phyloP scores from a whole-genome alignment of 441 rosid species.

The Cnidoscolus chayamansa region DNA sequence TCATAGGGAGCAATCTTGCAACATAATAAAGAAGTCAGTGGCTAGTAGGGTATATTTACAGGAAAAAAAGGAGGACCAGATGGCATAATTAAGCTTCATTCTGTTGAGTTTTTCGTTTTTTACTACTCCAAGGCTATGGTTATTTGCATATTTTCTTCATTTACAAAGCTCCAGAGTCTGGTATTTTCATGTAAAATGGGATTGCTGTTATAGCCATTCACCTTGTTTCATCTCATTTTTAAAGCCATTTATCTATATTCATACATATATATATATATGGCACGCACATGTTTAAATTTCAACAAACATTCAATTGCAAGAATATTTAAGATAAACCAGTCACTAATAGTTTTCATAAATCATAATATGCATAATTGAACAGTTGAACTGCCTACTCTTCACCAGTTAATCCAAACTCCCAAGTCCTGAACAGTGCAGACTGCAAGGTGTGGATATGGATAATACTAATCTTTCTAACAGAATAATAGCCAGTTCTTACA shows the following conservation, averaged over 20 bases:
- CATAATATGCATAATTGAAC: not conserved
- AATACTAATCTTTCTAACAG: not conserved
- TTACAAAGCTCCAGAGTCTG: not conserved
- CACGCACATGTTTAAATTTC: no score
- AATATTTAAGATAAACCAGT: not conserved
- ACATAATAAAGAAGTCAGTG: not conserved
- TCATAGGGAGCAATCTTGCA: constrained; percentile 86
- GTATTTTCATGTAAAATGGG: not conserved
- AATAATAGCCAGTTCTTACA: not conserved
- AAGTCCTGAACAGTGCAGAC: not conserved
- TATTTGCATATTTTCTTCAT: not conserved
- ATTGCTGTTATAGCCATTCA: not conserved
- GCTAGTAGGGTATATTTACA: not conserved
- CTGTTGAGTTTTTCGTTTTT: not conserved
- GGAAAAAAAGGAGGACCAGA: not conserved
- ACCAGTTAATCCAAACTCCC: not conserved
- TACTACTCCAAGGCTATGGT: not conserved
- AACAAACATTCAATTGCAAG: no score
- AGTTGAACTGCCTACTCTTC: not conserved
- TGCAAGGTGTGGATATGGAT: not conserved
- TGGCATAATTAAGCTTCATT: not conserved
- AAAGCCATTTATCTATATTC: not conserved
- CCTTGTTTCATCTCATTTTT: not conserved
- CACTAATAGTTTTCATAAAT: not conserved
- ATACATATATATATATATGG: no score